Evolutionary conservation across 768 basidiomycete genomes (phyloP), one percentile per base, ranked within the genome.

Genomic region (Russula lepida): DNA sequence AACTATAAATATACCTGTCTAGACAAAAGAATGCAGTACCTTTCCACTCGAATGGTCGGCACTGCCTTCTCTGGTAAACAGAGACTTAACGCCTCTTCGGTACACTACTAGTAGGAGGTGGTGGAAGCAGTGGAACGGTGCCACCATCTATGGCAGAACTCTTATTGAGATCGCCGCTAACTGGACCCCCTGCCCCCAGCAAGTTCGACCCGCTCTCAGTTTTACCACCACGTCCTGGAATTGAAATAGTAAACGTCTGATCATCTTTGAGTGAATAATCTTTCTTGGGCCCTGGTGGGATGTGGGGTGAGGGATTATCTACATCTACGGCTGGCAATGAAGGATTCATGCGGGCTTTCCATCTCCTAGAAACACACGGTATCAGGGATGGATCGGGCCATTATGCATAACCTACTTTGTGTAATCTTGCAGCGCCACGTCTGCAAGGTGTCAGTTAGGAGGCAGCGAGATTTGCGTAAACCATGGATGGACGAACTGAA

Each of bases 231-330:
- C 86, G 83, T n/a, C 93, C 92, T 7, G 94, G 95, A 61, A 97
- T 91, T 35, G 83, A 77, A 65, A 98, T 95, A 5, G 88, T 86
- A 72, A 98, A 95, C 0, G 94, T 97, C 71, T 98, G 91, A 9
- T 94, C 94, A 67, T 93, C 92, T 72, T 95, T 97, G 67, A 98
- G 74, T 41, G 88, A 89, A 73, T 93, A 97, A 67, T 98, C 94
- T 72, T 92, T 91, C 78, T 92, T 93, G 2, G 92, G 90, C 11
- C 87, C 91, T 9, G 79, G 63, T 13, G 92, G 86, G 58, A 88
- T 66, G 65, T 86, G 81, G 9, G 89, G 84, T n/a, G 88, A 86
- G 1, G 81, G 70, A 4, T 50, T 21, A 1, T 51, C 41, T 47
- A 39, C 69, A 81, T 83, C 66, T 73, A 81, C 60, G 86, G 84